Percentiles rank a stretch among this genome's conserved stretches.
These are phyloP conservation scores for Mortierella claussenii DNA, from an alignment of 192 early-diverging fungal genomes.

Conservation along the genomic window DNA sequence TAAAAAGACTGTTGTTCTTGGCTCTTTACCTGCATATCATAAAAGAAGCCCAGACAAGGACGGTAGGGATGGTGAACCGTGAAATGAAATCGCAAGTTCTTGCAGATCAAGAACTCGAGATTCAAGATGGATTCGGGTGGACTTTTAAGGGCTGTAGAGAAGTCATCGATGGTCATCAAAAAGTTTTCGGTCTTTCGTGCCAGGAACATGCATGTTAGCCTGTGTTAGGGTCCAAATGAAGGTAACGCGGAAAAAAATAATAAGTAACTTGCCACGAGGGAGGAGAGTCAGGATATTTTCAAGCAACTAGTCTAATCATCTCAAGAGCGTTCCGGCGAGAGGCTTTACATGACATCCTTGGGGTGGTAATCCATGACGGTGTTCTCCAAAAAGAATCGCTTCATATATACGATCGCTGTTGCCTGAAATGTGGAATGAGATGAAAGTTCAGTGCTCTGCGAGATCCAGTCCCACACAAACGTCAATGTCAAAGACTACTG, in stretches of 20 bases:
- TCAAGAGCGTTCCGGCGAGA: too few species aligned
- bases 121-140: conserved; percentile 62
- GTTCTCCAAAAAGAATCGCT: conserved; percentile 84
- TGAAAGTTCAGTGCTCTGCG: not conserved
- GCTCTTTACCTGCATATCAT: conserved; percentile 72
- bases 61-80: conserved; percentile 79
- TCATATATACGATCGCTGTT: conserved; percentile 83
- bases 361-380: conserved; percentile 85
- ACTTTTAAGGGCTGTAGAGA: conserved; percentile 62
- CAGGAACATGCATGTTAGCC: conserved; percentile 78
- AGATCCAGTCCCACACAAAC: not conserved
- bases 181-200: conserved; percentile 81
- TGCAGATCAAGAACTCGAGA: conserved; percentile 54
- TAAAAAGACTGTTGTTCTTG: not conserved
- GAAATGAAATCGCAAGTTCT: conserved; percentile 81
- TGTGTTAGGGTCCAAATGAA: conserved; percentile 4
- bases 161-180: conserved; percentile 79
- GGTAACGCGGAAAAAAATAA: not conserved
- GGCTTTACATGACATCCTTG: conserved; percentile 79
- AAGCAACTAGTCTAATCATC: too few species aligned
- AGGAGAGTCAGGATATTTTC: too few species aligned
- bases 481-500: not conserved
- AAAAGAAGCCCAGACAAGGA: conserved; percentile 73
- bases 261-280: too few species aligned
- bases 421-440: conserved; percentile 59